phyloP scores from a whole-genome alignment of 257 asterid species.

The Orobanche coerulescens region DNA sequence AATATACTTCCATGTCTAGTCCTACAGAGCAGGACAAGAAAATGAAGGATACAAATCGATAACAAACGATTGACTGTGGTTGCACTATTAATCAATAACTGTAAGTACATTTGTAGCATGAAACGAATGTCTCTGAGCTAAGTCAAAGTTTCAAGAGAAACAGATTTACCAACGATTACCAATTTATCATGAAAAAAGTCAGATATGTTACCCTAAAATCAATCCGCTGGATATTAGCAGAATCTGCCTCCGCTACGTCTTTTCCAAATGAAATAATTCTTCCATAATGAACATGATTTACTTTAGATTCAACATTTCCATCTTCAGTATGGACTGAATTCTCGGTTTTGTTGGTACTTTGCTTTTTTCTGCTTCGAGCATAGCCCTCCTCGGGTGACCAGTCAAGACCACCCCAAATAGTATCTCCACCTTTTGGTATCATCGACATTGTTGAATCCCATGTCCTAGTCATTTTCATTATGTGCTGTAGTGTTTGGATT shows the following conservation, averaged over 20 bases:
- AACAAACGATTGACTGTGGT: background rate
- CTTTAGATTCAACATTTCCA: conserved; percentile 25
- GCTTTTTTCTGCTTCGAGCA: conserved; percentile 40
- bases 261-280: conserved; percentile 75
- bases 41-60: background rate
- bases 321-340: conserved; percentile 28
- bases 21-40: background rate
- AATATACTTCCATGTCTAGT: background rate
- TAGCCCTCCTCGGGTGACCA: conserved; percentile 84
- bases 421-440: conserved; percentile 91
- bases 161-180: background rate
- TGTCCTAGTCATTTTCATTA: conserved; percentile 91
- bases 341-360: conserved; percentile 27
- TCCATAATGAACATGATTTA: conserved; percentile 44
- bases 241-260: conserved; percentile 44
- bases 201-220: conserved; percentile 61
- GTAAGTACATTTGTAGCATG: background rate
- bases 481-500: conserved; percentile 70
- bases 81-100: background rate
- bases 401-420: conserved; percentile 90
- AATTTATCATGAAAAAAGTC: background rate
- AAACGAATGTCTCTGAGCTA: background rate
- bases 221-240: conserved; percentile 62
- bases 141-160: background rate
- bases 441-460: conserved; percentile 97